Evolutionary conservation across 495 filamentous ascomycete species (phyloP), one percentile per base, ranked within the genome.

Genomic region (Penicillium turbatum): DNA sequence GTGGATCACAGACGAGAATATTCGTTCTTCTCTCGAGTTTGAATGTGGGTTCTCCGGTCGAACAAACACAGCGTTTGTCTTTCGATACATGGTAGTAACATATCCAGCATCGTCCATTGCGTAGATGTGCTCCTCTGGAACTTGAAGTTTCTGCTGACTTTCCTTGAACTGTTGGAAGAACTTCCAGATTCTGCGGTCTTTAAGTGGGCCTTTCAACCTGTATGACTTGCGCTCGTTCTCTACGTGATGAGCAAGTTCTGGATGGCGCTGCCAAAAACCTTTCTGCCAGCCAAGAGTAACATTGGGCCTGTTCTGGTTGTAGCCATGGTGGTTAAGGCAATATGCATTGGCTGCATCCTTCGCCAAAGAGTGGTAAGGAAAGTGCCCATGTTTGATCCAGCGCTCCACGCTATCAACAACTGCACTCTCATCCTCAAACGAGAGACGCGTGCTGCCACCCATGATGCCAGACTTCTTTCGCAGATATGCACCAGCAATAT

Each of bases 291-390:
- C 29, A 11, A 21, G 11, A 9, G 11, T n/a, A 19, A 46, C 21
- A 16, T 46, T 46, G 3, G 16, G 16, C 7, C 43, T 31, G 6
- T 21, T 30, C 11, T 13, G 15, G 16, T 10, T 34, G 7, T 32
- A 17, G 5, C 16, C 9, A 0, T 10, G 40, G 13, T 27, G 29
- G 2, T 30, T 31, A 7, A 32, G 11, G 29, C 32, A n/a, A 46
- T 46, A 46, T 9, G 43, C 29, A 46, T 46, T 46, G 30, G 29
- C 43, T 32, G 8, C 27, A 24, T 46, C 43, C 30, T 34, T 46
- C 7, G 27, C 17, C 43, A 46, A 34, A 2, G 16, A 8, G 43
- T 17, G 9, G 10, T 46, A 34, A 19, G 43, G 29, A 24, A 32
- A 31, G 16, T 32, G 21, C 16, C 43, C 43, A 21, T 46, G 43